Percentiles rank a stretch among this genome's conserved stretches.
These are phyloP conservation scores for Aureobasidium melanogenum DNA, from an alignment of 2,329 filamentous ascomycete genomes.

Conservation along the genomic window DNA sequence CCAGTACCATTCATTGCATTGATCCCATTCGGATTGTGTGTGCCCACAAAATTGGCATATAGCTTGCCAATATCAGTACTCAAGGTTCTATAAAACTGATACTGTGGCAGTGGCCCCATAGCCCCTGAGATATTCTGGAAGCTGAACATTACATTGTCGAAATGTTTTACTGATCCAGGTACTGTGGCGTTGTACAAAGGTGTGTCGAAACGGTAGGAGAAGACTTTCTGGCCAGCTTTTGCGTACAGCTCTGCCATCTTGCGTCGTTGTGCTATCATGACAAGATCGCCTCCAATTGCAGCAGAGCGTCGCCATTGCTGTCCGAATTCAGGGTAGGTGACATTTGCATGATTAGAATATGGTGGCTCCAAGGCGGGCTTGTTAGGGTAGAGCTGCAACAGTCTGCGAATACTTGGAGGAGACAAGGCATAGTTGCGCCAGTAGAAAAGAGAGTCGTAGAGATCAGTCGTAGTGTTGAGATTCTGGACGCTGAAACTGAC, in stretches of 20 bases:
- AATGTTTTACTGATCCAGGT: slow-evolving; percentile 38
- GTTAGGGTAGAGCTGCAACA: slow-evolving; percentile 42
- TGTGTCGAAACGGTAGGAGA: slow-evolving; percentile 44
- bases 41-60: slow-evolving; percentile 37
- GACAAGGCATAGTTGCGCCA: slow-evolving; percentile 41
- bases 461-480: slow-evolving; percentile 34
- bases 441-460: slow-evolving; percentile 33
- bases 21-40: slow-evolving; percentile 34
- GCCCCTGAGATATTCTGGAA: slow-evolving; percentile 44
- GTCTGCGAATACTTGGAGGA: slow-evolving; percentile 33
- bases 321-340: slow-evolving; percentile 26
- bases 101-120: slow-evolving; percentile 36
- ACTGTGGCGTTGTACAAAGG: slow-evolving; percentile 33
- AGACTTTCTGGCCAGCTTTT: slow-evolving; percentile 29
- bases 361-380: slow-evolving; percentile 41
- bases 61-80: slow-evolving; percentile 30
- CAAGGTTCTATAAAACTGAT: slow-evolving; percentile 31
- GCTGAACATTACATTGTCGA: slow-evolving; percentile 42
- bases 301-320: slow-evolving; percentile 35
- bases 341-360: slow-evolving; percentile 22
- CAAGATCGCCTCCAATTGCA: slow-evolving; percentile 39
- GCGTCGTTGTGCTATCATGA: slow-evolving; percentile 41
- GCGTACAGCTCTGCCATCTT: slow-evolving; percentile 36
- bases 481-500: slow-evolving; percentile 34
- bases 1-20: slow-evolving; percentile 15